phyloP scores from a whole-genome alignment of 1,284 basidiomycete species.

The Fomitopsis palustris region DNA sequence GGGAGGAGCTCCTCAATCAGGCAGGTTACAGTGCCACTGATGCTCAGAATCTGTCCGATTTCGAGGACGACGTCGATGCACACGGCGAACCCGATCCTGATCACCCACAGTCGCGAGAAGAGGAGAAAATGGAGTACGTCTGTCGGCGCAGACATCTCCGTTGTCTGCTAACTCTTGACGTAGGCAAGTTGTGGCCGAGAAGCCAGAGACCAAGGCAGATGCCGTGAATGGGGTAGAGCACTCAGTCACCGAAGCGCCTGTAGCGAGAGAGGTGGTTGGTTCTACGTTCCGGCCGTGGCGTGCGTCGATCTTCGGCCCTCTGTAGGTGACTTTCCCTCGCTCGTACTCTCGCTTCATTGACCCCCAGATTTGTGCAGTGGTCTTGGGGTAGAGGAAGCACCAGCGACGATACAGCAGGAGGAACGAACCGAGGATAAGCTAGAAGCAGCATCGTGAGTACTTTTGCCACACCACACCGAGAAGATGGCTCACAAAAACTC shows the following conservation, averaged over 20 bases:
- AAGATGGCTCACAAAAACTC: neutral
- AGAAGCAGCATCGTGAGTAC: neutral
- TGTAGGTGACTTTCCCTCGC: constrained; percentile 22
- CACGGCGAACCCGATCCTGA: constrained; percentile 15
- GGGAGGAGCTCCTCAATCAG: constrained; percentile 42
- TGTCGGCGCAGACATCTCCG: no score
- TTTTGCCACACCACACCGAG: no score
- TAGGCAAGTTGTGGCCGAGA: neutral
- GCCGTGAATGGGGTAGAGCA: neutral
- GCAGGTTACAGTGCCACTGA: constrained; percentile 38
- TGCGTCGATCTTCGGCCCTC: constrained; percentile 31
- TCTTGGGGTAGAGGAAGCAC: neutral
- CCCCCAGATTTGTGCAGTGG: constrained; percentile 3
- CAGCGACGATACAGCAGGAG: neutral
- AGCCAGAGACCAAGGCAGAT: neutral
- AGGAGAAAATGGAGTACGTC: neutral
- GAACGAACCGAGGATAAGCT: neutral
- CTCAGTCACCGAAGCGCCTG: no score
- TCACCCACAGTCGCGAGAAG: neutral
- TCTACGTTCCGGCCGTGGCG: constrained; percentile 14
- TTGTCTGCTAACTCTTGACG: neutral
- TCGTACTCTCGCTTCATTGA: neutral
- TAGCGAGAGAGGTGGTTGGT: no score
- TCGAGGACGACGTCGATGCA: constrained; percentile 45
- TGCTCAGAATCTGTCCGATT: constrained; percentile 45